phyloP scores from a whole-genome alignment of 2,329 filamentous ascomycete species.

The Chrysoporthe austroafricana region DNA sequence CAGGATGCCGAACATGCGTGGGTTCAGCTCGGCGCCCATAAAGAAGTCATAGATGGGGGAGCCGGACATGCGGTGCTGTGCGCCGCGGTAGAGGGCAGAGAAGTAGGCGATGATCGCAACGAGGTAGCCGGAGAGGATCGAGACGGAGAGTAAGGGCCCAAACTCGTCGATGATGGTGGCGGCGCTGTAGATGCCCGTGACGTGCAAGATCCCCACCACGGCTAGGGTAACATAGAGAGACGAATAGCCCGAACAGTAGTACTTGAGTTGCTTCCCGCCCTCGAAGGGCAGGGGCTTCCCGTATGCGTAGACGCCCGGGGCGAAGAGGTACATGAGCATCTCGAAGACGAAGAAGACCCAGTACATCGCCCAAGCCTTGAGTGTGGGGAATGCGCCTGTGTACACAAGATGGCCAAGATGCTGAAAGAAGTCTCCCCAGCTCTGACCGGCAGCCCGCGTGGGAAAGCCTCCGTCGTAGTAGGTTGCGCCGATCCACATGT shows the following conservation, averaged over 20 bases:
- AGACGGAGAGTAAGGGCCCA: conserved; percentile 87
- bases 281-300: conserved; percentile 86
- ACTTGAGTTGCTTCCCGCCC: conserved; percentile 82
- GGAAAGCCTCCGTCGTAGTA: conserved; percentile 90
- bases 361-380: conserved; percentile 89
- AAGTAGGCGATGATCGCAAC: conserved; percentile 85
- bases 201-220: conserved; percentile 73
- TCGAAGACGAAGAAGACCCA: conserved; percentile 92
- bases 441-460: conserved; percentile 66
- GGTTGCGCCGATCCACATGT: conserved; percentile 97
- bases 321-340: conserved; percentile 77
- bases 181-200: conserved; percentile 82
- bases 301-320: conserved; percentile 85
- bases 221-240: conserved; percentile 87
- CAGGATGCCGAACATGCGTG: conserved; percentile 79
- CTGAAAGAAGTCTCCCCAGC: conserved; percentile 68
- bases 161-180: conserved; percentile 96
- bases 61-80: conserved; percentile 90
- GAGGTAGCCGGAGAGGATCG: conserved; percentile 86
- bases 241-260: conserved; percentile 90
- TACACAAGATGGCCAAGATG: conserved; percentile 76
- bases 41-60: conserved; percentile 84
- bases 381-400: conserved; percentile 80
- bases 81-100: conserved; percentile 79
- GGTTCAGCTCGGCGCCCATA: conserved; percentile 87